Evolutionary conservation across 148 eudicot species (phyloP), one percentile per base, ranked within the genome.

Genomic region (Euryodendron excelsum): DNA sequence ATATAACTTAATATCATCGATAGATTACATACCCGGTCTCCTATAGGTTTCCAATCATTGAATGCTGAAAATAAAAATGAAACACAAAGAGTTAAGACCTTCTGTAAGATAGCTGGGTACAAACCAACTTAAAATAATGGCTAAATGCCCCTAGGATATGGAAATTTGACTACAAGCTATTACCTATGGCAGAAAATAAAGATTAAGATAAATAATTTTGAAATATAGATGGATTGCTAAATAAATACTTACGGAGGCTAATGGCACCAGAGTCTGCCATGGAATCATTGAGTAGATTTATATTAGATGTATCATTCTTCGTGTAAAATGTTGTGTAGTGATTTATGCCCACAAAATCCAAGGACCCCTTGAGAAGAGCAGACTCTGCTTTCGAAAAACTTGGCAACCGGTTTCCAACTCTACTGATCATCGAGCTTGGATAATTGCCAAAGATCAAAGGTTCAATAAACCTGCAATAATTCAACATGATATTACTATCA

Each of bases 311-410:
- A 74, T 87, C 87, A 36, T 85, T 52, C 74, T 55, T 79, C 73
- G 90, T 94, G 48, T 88, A 96, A 84, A 88, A 90, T 4, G 99
- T 89, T 0, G 98, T 96, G 78, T 96, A 96, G 74, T 96, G 99
- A 80, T 96, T 96, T 70, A 96, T 89, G 37, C 99, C 99, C n/a
- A 96, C 91, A 77, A 93, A 96, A 79, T 96, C 98, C 48, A 89
- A 63, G 1, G 98, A 88, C 59, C 97, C 99, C 80, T 93, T 96
- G 2, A 92, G 70, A 72, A 85, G 88, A 73, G 77, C 81, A 53
- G 88, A 62, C 61, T 88, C 87, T 10, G 55, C 82, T 78, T 78
- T 76, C 2, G 91, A 33, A 71, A 90, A 90, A 53, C n/a, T 79
- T 27, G 91, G 93, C 72, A 88, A 78, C 12, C 93, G 82, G 0